These are phyloP conservation scores for Bipolaris sorokiniana DNA, from an alignment of 2,329 filamentous ascomycete species.

Conservation along the genomic window DNA sequence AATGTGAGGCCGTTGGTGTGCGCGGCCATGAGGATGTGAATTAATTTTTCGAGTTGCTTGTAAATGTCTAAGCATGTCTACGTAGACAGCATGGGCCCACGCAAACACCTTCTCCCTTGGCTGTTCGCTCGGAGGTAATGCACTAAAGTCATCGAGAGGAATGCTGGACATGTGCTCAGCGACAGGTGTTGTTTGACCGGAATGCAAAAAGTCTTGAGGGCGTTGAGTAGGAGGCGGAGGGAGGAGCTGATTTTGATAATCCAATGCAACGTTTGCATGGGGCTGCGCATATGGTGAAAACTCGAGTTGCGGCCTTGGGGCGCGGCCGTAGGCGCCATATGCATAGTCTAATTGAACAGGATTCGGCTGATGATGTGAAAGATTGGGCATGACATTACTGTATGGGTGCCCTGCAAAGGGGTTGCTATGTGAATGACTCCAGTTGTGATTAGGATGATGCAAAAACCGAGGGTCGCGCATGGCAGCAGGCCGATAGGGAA, in stretches of 20 bases:
- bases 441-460: slow-evolving; percentile 40
- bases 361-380: slow-evolving; percentile 35
- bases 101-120: slow-evolving; percentile 54
- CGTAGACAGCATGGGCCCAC: slow-evolving; percentile 56
- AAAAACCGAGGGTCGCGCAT: slow-evolving; percentile 49
- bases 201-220: slow-evolving; percentile 35
- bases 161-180: slow-evolving; percentile 29
- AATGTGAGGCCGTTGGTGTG: slow-evolving; percentile 61
- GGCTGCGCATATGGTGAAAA: slow-evolving; percentile 35
- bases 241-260: slow-evolving; percentile 36
- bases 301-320: slow-evolving; percentile 31
- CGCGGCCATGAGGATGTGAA: slow-evolving; percentile 50
- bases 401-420: slow-evolving; percentile 37
- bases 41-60: slow-evolving; percentile 54
- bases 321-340: slow-evolving; percentile 32
- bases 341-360: slow-evolving; percentile 35
- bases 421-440: slow-evolving; percentile 41
- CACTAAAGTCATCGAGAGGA: slow-evolving; percentile 47
- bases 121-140: slow-evolving; percentile 52
- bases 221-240: slow-evolving; percentile 31
- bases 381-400: slow-evolving; percentile 33
- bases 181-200: slow-evolving; percentile 40
- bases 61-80: slow-evolving; percentile 56
- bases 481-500: slow-evolving; percentile 50
- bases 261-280: slow-evolving; percentile 31